Conservation (phyloP, 192 early-diverging fungal species). For the Backusella australiensis region DNA sequence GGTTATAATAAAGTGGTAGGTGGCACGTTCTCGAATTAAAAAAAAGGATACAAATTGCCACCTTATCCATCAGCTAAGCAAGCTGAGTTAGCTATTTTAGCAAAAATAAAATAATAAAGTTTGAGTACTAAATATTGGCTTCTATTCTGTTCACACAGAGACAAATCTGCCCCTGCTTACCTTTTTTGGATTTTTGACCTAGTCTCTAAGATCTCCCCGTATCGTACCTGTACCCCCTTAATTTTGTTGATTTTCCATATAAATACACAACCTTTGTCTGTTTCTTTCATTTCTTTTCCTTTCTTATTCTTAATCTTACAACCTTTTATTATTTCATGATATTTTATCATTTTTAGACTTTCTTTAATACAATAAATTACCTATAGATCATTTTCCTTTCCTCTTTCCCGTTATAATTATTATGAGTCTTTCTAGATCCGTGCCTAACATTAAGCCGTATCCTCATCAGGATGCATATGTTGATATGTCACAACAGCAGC, state of each 20-base stretch:
- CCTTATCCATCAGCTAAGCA: constrained; percentile 14
- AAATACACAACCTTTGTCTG: background rate
- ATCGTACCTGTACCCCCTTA: constrained; percentile 5
- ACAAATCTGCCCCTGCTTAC: constrained; percentile 12
- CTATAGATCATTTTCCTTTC: background rate
- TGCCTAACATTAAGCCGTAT: constrained; percentile 20
- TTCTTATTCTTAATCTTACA: background rate
- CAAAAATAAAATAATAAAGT: constrained; percentile 3
- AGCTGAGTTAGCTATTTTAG: constrained; percentile 9
- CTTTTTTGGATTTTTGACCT: background rate
- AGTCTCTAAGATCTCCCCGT: background rate
- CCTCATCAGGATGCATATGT: constrained; percentile 10
- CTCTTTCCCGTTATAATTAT: background rate
- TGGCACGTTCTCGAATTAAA: constrained; percentile 15
- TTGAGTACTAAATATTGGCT: constrained; percentile 6
- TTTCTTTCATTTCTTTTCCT: background rate
- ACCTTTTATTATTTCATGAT: background rate
- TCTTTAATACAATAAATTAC: background rate
- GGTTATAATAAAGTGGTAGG: background rate
- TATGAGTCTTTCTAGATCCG: constrained; percentile 17
- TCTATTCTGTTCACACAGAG: constrained; percentile 16
- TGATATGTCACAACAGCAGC: constrained; percentile 6
- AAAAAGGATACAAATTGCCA: constrained; percentile 6
- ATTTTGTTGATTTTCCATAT: background rate
- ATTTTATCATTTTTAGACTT: background rate